Evolutionary conservation across 495 filamentous ascomycete genomes (phyloP).

Genomic region (Cercophora samala): DNA sequence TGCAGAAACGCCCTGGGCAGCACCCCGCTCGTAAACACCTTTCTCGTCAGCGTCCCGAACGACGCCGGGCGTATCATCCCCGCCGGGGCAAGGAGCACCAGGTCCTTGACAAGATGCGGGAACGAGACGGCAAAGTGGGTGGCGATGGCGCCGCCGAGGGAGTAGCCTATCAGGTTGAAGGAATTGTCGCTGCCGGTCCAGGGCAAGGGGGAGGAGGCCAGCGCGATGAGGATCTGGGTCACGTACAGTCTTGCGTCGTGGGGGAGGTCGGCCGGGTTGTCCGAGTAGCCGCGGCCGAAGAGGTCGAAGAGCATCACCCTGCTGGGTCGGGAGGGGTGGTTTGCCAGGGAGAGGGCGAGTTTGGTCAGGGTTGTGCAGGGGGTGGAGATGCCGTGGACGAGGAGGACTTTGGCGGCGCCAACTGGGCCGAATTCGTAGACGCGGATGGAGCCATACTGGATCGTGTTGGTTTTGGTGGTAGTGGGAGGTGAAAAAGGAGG

Average conservation of each 20-base stretch:
- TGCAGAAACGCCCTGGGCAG: constrained; percentile 40
- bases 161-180: constrained; percentile 79
- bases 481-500: constrained; percentile 9
- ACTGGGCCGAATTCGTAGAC: constrained; percentile 92
- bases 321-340: constrained; percentile 56
- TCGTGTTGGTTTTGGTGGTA: not conserved
- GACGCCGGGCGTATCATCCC: constrained; percentile 68
- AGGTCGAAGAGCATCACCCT: constrained; percentile 81
- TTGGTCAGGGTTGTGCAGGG: constrained; percentile 69
- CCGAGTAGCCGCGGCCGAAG: constrained; percentile 76
- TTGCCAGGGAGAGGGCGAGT: constrained; percentile 65
- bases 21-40: constrained; percentile 59
- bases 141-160: constrained; percentile 75
- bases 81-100: constrained; percentile 71
- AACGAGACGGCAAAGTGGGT: constrained; percentile 71
- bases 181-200: constrained; percentile 57
- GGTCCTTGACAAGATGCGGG: constrained; percentile 58
- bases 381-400: constrained; percentile 85
- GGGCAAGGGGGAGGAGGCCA: constrained; percentile 64
- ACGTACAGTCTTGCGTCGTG: constrained; percentile 74
- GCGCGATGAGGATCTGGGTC: constrained; percentile 66
- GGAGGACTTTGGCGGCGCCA: constrained; percentile 69
- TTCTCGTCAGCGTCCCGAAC: constrained; percentile 54
- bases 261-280: constrained; percentile 60
- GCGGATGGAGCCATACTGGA: constrained; percentile 71